Conservation (phyloP, 805 yeast genomes). For the Kodamaea fukazawae region DNA sequence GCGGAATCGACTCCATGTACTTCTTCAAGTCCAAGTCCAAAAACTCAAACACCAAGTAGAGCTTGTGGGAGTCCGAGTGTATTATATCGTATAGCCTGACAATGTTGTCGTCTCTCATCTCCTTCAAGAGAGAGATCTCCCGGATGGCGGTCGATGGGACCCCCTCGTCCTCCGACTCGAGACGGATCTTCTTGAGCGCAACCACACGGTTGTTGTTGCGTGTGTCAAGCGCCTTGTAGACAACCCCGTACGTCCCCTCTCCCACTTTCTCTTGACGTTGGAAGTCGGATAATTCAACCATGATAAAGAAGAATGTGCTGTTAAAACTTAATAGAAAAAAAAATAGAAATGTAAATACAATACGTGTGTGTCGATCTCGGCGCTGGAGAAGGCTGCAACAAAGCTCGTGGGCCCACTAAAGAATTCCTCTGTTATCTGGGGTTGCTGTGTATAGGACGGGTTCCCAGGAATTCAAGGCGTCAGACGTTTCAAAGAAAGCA, state of each 20-base stretch:
- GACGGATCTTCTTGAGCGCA: slow-evolving; percentile 89
- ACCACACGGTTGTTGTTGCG: slow-evolving; percentile 90
- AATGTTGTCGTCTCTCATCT: slow-evolving; percentile 88
- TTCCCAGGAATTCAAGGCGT: too few relatives aligned
- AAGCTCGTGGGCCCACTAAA: too few relatives aligned
- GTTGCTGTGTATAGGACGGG: too few relatives aligned
- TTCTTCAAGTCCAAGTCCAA: slow-evolving; percentile 92
- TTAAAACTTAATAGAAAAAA: neutral
- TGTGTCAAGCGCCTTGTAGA: slow-evolving; percentile 89
- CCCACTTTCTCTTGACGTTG: slow-evolving; percentile 96
- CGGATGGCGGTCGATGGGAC: slow-evolving; percentile 98
- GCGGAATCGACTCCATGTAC: slow-evolving; percentile 94
- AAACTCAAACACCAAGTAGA: slow-evolving; percentile 89
- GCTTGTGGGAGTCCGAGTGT: slow-evolving; percentile 89
- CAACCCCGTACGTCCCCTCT: slow-evolving; percentile 98
- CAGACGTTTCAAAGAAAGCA: too few relatives aligned
- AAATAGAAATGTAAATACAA: too few relatives aligned
- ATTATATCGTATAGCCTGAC: slow-evolving; percentile 91
- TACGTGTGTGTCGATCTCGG: too few relatives aligned
- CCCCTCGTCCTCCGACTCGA: slow-evolving; percentile 97
- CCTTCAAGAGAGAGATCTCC: slow-evolving; percentile 91
- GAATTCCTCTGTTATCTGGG: too few relatives aligned
- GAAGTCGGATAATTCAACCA: slow-evolving; percentile 89
- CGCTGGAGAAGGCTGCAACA: too few relatives aligned
- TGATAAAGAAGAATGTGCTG: slow-evolving; percentile 20